These are phyloP conservation scores for Coemansia sp. DNA, from an alignment of 192 early-diverging fungal species.

Conservation along the genomic window DNA sequence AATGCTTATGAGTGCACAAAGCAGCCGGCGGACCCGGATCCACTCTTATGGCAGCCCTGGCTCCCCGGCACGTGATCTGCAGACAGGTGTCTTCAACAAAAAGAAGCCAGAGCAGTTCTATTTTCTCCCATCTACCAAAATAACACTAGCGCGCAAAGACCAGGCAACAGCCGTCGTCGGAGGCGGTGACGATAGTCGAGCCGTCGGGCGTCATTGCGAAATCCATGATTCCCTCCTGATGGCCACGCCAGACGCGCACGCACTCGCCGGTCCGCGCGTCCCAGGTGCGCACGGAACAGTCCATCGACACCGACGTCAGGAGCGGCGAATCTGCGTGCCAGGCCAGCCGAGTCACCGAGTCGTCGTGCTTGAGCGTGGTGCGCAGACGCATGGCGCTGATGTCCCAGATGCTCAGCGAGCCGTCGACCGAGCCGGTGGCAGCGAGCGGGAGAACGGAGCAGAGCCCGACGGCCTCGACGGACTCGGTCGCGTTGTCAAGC, in stretches of 20 bases:
- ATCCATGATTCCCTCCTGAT: conserved; percentile 84
- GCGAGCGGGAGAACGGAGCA: conserved; percentile 67
- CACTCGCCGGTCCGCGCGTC: conserved; percentile 86
- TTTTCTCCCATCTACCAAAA: neutral
- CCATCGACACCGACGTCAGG: conserved; percentile 76
- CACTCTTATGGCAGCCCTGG: too few species aligned
- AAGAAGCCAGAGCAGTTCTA: too few species aligned
- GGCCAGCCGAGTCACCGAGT: conserved; percentile 77
- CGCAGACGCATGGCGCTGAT: conserved; percentile 79
- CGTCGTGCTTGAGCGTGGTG: conserved; percentile 80
- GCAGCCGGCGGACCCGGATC: too few species aligned
- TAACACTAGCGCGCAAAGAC: conserved; percentile 54
- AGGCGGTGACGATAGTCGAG: conserved; percentile 69
- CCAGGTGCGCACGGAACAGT: conserved; percentile 84
- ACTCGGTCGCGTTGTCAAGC: conserved; percentile 80
- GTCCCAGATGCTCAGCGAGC: conserved; percentile 92
- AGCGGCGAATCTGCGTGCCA: conserved; percentile 70
- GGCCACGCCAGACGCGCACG: conserved; percentile 75
- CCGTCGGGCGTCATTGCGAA: conserved; percentile 78
- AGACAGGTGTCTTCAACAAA: too few species aligned
- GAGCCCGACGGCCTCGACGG: conserved; percentile 86
- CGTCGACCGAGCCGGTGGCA: conserved; percentile 86
- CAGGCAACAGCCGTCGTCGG: conserved; percentile 81
- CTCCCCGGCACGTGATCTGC: too few species aligned
- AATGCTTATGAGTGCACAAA: too few species aligned